Conservation (phyloP, 495 filamentous ascomycete species). For the Copromyces sp. region DNA sequence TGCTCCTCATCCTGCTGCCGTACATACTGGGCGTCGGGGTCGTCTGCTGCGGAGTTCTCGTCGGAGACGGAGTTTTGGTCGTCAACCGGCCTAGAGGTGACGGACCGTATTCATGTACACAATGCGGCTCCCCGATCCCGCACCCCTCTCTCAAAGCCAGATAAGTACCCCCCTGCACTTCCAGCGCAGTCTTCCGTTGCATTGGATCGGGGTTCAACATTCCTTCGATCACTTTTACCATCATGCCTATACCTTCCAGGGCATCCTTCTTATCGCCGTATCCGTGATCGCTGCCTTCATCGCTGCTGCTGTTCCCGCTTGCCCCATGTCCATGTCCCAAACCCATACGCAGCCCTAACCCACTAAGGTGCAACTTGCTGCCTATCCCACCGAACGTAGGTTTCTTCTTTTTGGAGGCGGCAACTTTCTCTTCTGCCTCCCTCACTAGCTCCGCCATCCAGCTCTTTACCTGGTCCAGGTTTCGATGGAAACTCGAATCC, state of each 20-base stretch:
- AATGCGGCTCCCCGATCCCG: constrained; percentile 35
- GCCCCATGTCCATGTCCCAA: background rate
- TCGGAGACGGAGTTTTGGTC: constrained; percentile 6
- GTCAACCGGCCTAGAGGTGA: constrained; percentile 23
- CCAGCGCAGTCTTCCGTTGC: constrained; percentile 33
- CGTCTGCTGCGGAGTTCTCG: background rate
- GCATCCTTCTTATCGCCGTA: constrained; percentile 32
- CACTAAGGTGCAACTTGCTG: constrained; percentile 7
- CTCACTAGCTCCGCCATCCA: constrained; percentile 66
- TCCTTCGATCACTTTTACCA: constrained; percentile 33
- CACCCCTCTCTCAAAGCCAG: constrained; percentile 36
- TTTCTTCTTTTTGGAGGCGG: constrained; percentile 53
- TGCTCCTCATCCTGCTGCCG: constrained; percentile 12
- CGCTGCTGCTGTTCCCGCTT: background rate
- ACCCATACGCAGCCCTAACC: background rate
- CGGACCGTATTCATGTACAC: constrained; percentile 29
- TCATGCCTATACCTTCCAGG: constrained; percentile 35
- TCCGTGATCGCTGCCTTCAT: background rate
- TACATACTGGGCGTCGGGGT: constrained; percentile 12
- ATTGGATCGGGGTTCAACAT: constrained; percentile 38
- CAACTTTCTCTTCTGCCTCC: constrained; percentile 23
- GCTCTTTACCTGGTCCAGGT: constrained; percentile 60
- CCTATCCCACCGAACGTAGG: constrained; percentile 34
- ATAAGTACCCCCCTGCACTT: constrained; percentile 35
- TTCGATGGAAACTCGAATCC: constrained; percentile 77